Conservation (phyloP, 768 basidiomycete genomes). For the Heimioporus sp. region DNA sequence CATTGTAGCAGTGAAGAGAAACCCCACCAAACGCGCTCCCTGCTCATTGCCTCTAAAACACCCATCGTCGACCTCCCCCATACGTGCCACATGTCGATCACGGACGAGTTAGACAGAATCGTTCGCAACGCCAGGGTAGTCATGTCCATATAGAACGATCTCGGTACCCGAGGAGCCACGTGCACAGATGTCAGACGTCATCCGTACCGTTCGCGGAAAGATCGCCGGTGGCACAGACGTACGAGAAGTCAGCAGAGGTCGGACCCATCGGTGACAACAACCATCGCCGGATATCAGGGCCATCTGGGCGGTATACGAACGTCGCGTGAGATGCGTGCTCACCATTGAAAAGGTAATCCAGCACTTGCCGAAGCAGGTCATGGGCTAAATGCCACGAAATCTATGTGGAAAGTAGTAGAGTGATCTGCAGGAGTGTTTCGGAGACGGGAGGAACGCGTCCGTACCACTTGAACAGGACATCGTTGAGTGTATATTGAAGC, state of each 20-base stretch:
- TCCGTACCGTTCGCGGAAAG: conserved; percentile 54
- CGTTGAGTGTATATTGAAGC: neutral
- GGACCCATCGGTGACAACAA: conserved; percentile 52
- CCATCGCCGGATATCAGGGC: too few relatives aligned
- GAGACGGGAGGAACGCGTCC: neutral
- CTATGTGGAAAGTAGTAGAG: neutral
- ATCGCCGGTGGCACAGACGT: conserved; percentile 55
- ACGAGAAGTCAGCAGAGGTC: conserved; percentile 64
- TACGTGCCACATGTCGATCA: neutral
- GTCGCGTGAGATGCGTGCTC: neutral
- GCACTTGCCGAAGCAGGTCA: conserved; percentile 34
- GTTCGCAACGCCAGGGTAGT: conserved; percentile 63
- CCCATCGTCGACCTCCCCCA: neutral
- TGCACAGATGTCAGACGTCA: conserved; percentile 7
- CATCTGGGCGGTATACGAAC: neutral
- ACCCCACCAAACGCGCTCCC: conserved; percentile 59
- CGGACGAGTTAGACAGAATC: conserved; percentile 59
- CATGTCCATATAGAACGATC: conserved; percentile 70
- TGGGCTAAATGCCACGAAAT: conserved; percentile 13
- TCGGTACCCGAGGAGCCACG: conserved; percentile 52
- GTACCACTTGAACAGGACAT: neutral
- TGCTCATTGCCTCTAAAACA: conserved; percentile 51
- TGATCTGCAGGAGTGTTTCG: neutral
- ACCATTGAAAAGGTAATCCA: conserved; percentile 57
- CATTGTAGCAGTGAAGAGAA: conserved; percentile 72